phyloP scores from a whole-genome alignment of 306 rosid genomes.

The Arachis hypogaea region DNA sequence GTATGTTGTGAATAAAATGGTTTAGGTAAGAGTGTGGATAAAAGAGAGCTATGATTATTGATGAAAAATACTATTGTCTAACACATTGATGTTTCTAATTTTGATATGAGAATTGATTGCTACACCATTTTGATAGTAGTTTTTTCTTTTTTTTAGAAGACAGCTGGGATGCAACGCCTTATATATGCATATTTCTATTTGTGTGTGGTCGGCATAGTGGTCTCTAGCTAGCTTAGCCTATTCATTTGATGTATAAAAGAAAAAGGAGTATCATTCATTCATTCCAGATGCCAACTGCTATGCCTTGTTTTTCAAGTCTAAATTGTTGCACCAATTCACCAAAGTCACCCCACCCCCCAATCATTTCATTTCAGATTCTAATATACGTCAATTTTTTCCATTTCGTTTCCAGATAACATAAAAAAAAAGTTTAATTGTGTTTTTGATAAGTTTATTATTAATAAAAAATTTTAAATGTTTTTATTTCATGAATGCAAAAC shows the following conservation, averaged over 20 bases:
- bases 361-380: neutral
- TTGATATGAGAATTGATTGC: neutral
- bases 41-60: neutral
- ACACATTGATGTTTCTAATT: neutral
- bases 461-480: too few species aligned
- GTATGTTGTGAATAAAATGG: neutral
- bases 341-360: neutral
- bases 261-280: neutral
- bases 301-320: constrained; percentile 10
- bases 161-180: constrained; percentile 34
- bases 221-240: neutral
- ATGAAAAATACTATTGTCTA: neutral
- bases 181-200: neutral
- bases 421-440: too few species aligned
- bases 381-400: neutral
- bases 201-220: neutral
- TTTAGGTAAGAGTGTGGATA: neutral
- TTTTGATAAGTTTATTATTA: too few species aligned
- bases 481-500: too few species aligned
- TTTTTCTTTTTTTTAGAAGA: neutral
- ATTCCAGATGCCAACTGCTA: neutral
- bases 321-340: neutral
- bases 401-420: too few species aligned
- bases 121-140: neutral
- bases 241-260: neutral